Percentiles rank a stretch among this genome's conserved stretches.
Conservation (phyloP, 805 yeast species). For the Nakazawaea pomicola region DNA sequence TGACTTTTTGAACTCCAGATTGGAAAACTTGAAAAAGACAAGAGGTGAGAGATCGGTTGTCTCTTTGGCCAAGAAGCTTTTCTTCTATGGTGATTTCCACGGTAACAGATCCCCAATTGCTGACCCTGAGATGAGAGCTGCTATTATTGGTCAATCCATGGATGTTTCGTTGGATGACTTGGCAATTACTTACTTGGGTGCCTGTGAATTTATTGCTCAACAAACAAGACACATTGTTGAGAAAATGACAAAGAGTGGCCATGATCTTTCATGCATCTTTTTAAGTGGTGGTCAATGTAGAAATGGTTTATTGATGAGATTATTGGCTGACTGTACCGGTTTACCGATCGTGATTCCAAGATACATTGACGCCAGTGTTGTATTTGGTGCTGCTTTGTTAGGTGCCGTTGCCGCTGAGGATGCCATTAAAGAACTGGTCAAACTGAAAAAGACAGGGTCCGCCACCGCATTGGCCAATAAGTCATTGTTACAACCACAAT, state of each 20-base stretch:
- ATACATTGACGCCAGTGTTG: conserved; percentile 96
- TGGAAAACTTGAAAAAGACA: conserved; percentile 60
- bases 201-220: conserved; percentile 96
- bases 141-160: conserved; percentile 90
- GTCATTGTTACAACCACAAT: conserved; percentile 18
- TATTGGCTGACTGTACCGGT: conserved; percentile 90
- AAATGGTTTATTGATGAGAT: conserved; percentile 81
- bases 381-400: conserved; percentile 88
- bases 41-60: conserved; percentile 66
- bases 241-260: conserved; percentile 78
- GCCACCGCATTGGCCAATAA: conserved; percentile 22
- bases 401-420: conserved; percentile 92
- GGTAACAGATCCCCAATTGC: conserved; percentile 98
- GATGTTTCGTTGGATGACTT: conserved; percentile 80
- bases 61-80: conserved; percentile 75
- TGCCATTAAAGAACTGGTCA: conserved; percentile 29
- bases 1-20: conserved; percentile 72
- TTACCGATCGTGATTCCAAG: conserved; percentile 89
- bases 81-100: conserved; percentile 93
- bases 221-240: conserved; percentile 95
- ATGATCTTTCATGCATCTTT: conserved; percentile 66
- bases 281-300: conserved; percentile 98
- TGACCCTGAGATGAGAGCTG: conserved; percentile 88
- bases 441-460: conserved; percentile 19
- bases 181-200: conserved; percentile 83